Conservation (phyloP, 1,284 basidiomycete genomes). For the Ustilago crameri region DNA sequence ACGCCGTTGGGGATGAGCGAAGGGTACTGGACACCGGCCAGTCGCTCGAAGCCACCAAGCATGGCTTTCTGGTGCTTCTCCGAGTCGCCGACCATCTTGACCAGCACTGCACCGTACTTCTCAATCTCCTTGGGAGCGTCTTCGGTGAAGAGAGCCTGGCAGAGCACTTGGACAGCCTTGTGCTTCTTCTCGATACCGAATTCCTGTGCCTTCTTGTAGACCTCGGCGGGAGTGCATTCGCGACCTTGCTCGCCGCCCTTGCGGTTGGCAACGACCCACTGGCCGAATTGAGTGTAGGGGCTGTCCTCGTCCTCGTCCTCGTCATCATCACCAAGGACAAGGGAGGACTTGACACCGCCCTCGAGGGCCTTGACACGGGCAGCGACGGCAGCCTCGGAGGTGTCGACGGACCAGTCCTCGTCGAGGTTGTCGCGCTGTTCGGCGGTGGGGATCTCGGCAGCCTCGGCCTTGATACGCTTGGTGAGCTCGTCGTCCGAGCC, state of each 20-base stretch:
- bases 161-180: slow-evolving; percentile 86
- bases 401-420: slow-evolving; percentile 89
- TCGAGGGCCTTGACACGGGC: slow-evolving; percentile 84
- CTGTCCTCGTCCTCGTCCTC: slow-evolving; percentile 73
- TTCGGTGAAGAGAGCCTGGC: slow-evolving; percentile 86
- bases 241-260: slow-evolving; percentile 69
- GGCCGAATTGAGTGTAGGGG: slow-evolving; percentile 84
- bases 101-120: slow-evolving; percentile 80
- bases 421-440: slow-evolving; percentile 71
- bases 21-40: slow-evolving; percentile 62
- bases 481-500: slow-evolving; percentile 70
- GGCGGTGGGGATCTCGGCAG: slow-evolving; percentile 66
- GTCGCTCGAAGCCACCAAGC: slow-evolving; percentile 72
- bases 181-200: slow-evolving; percentile 95
- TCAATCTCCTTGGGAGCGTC: slow-evolving; percentile 80
- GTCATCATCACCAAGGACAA: slow-evolving; percentile 75
- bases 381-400: slow-evolving; percentile 88
- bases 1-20: slow-evolving; percentile 70
- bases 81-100: slow-evolving; percentile 73
- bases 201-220: slow-evolving; percentile 91
- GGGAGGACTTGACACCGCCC: slow-evolving; percentile 73
- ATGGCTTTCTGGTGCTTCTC: slow-evolving; percentile 97
- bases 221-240: slow-evolving; percentile 71
- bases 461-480: slow-evolving; percentile 72
- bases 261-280: slow-evolving; percentile 85